Conservation (phyloP, 1,284 basidiomycete species). For the Chondrostereum purpureum region DNA sequence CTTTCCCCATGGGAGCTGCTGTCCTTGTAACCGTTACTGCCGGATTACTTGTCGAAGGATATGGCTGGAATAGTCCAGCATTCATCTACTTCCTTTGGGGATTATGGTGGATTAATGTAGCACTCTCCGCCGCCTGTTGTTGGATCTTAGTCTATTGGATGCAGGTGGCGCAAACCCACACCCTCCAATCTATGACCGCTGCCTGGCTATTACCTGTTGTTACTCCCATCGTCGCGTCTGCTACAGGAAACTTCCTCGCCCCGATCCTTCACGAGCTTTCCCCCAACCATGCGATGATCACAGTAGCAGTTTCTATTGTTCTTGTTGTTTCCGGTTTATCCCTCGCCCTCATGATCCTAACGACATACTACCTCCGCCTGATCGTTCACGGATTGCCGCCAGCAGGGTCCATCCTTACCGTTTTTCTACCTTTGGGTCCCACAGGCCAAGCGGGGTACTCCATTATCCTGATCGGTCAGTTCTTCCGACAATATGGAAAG, state of each 20-base stretch:
- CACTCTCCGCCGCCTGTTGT: conserved; percentile 51
- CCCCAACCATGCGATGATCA: conserved; percentile 45
- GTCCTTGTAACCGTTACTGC: conserved; percentile 56
- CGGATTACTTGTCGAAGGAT: conserved; percentile 34
- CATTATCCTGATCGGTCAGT: conserved; percentile 38
- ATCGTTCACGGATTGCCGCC: conserved; percentile 41
- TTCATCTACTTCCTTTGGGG: conserved; percentile 61
- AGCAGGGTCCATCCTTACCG: conserved; percentile 45
- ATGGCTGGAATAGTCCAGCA: conserved; percentile 41
- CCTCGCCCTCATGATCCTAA: conserved; percentile 48
- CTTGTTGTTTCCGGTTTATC: conserved; percentile 55
- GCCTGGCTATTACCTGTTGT: conserved; percentile 71
- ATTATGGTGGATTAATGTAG: conserved; percentile 70
- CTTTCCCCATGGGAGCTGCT: conserved; percentile 64
- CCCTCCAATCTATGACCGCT: conserved; percentile 49
- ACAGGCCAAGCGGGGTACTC: conserved; percentile 56
- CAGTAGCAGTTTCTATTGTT: conserved; percentile 44
- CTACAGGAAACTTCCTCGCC: conserved; percentile 58
- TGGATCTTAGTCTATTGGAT: conserved; percentile 64
- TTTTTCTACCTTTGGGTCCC: conserved; percentile 54
- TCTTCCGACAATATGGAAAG: conserved; percentile 25
- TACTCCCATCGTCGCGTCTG: conserved; percentile 61
- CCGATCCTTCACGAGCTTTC: conserved; percentile 38
- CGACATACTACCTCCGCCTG: conserved; percentile 41
- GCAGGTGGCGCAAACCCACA: conserved; percentile 39